Percentiles rank a stretch among this genome's conserved stretches.
Conservation (phyloP, 2,329 filamentous ascomycete genomes). For the Penicillium hesseltinei region DNA sequence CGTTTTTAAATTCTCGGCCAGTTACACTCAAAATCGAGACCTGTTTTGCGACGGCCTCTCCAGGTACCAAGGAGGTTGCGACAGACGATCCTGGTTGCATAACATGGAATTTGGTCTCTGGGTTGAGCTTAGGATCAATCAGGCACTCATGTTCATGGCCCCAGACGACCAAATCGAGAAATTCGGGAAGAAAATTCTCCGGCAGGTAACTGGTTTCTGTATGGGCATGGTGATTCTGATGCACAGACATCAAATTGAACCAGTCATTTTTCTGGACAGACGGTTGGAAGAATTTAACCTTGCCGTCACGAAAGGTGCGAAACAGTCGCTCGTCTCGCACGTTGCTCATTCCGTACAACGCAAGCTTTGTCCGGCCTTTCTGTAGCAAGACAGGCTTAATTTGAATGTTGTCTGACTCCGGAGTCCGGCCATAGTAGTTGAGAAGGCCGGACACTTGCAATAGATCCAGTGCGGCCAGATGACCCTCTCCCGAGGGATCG, state of each 20-base stretch:
- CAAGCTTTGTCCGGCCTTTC: conserved; percentile 89
- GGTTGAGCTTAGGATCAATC: conserved; percentile 79
- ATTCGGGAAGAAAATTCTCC: conserved; percentile 87
- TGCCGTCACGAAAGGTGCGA: conserved; percentile 85
- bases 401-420: conserved; percentile 88
- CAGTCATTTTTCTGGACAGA: conserved; percentile 78
- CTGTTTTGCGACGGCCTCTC: conserved; percentile 88
- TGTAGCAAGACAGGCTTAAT: conserved; percentile 90
- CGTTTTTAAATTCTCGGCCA: conserved; percentile 74
- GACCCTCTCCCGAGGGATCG: conserved; percentile 93
- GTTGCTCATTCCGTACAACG: conserved; percentile 91
- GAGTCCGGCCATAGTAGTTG: conserved; percentile 93
- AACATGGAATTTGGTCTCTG: conserved; percentile 87
- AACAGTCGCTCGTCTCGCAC: conserved; percentile 94
- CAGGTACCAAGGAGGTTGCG: conserved; percentile 84
- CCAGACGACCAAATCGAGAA: conserved; percentile 90
- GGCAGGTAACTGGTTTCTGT: conserved; percentile 92
- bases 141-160: conserved; percentile 96
- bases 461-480: conserved; percentile 85
- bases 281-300: conserved; percentile 90
- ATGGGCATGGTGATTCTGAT: conserved; percentile 93
- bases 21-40: conserved; percentile 82
- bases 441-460: conserved; percentile 86
- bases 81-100: conserved; percentile 98
- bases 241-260: conserved; percentile 94